A percentile compares a stretch with the other conserved stretches of the same genome.
Conservation (phyloP, 441 rosid genomes). For the Francoa sonchifolia region DNA sequence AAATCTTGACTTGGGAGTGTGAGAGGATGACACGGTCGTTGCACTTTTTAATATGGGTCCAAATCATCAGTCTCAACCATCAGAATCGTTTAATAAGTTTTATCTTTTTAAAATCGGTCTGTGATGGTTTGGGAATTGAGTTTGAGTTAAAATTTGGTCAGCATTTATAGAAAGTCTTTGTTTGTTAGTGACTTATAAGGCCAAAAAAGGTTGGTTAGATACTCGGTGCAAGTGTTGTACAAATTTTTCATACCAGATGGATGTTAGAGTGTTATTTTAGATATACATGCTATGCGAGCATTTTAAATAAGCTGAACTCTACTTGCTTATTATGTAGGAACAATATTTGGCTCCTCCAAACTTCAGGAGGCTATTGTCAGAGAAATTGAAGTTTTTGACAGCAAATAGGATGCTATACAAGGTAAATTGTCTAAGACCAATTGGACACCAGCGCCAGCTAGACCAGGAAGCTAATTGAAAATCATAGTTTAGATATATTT, state of each 20-base stretch:
- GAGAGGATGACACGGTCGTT: too few relatives aligned
- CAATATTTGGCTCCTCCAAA: slow-evolving; percentile 79
- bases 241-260: neutral
- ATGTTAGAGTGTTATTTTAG: neutral
- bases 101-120: too few relatives aligned
- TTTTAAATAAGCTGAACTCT: neutral
- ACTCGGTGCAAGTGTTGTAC: too few relatives aligned
- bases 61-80: too few relatives aligned
- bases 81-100: too few relatives aligned
- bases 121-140: too few relatives aligned
- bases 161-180: too few relatives aligned
- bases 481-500: neutral
- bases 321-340: slow-evolving; percentile 34
- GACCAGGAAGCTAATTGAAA: neutral
- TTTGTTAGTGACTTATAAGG: too few relatives aligned
- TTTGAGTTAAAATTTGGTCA: too few relatives aligned
- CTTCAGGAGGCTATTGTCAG: slow-evolving; percentile 67
- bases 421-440: slow-evolving; percentile 25
- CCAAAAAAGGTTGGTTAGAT: too few relatives aligned
- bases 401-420: slow-evolving; percentile 53
- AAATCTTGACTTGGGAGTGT: too few relatives aligned
- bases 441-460: neutral
- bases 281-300: neutral
- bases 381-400: slow-evolving; percentile 60
- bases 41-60: too few relatives aligned